Conservation (phyloP, 495 filamentous ascomycete species). For the Cairneyella variabilis region DNA sequence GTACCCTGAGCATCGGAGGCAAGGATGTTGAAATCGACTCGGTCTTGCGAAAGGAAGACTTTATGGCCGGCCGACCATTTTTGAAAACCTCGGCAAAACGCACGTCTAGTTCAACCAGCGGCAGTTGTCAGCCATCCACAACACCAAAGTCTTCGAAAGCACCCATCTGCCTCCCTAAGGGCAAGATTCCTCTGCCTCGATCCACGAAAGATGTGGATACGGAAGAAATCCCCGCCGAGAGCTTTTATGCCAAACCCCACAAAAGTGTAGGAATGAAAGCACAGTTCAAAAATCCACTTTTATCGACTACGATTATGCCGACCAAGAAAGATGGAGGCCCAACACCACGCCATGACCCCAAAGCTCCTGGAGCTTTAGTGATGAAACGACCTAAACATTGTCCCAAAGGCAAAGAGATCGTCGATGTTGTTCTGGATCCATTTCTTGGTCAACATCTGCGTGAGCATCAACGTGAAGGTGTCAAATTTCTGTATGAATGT, state of each 20-base stretch:
- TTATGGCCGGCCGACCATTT: slow-evolving; percentile 53
- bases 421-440: slow-evolving; percentile 81
- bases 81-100: slow-evolving; percentile 28
- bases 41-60: slow-evolving; percentile 59
- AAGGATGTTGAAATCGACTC: slow-evolving; percentile 75
- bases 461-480: slow-evolving; percentile 72
- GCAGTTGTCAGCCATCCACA: neutral
- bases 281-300: slow-evolving; percentile 58
- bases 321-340: slow-evolving; percentile 39
- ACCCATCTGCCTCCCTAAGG: slow-evolving; percentile 6
- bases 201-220: neutral
- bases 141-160: neutral
- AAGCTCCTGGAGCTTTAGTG: slow-evolving; percentile 57
- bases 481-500: slow-evolving; percentile 78
- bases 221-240: slow-evolving; percentile 20
- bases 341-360: slow-evolving; percentile 64
- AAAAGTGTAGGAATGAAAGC: slow-evolving; percentile 19
- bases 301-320: slow-evolving; percentile 48
- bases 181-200: slow-evolving; percentile 6
- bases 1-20: slow-evolving; percentile 59
- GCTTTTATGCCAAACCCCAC: slow-evolving; percentile 21
- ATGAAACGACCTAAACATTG: slow-evolving; percentile 58
- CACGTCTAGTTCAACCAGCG: slow-evolving; percentile 13
- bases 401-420: slow-evolving; percentile 63
- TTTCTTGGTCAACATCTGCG: slow-evolving; percentile 62